Conservation (phyloP, 176 grass and related monocot genomes). For the Canna indica region DNA sequence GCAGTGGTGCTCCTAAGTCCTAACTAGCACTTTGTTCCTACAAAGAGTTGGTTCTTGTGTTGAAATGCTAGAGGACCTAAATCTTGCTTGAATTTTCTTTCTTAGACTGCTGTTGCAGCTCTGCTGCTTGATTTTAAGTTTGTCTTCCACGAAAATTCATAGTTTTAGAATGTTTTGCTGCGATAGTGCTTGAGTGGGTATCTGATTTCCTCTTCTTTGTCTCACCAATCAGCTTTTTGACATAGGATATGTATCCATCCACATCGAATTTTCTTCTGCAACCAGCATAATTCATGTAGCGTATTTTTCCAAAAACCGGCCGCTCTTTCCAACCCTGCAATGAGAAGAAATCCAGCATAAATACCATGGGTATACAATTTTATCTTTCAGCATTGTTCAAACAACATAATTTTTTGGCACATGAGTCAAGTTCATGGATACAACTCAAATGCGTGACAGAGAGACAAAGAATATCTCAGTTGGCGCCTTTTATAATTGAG, state of each 20-base stretch:
- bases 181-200: conserved; percentile 7
- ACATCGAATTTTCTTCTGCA: conserved; percentile 95
- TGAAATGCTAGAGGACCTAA: background rate
- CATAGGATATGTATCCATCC: conserved; percentile 68
- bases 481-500: background rate
- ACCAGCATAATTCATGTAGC: conserved; percentile 91
- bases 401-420: background rate
- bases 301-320: conserved; percentile 84
- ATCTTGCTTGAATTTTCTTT: background rate
- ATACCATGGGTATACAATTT: background rate
- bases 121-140: background rate
- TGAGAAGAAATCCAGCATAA: conserved; percentile 1
- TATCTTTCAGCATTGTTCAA: too few species aligned
- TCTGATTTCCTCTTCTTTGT: conserved; percentile 61
- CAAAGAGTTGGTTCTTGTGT: background rate
- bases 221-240: conserved; percentile 42
- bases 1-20: too few species aligned
- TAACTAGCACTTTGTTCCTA: background rate
- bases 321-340: conserved; percentile 94
- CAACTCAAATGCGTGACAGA: background rate
- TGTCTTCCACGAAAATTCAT: background rate
- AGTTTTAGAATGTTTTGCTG: background rate
- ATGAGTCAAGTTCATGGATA: background rate
- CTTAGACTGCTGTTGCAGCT: too few species aligned
- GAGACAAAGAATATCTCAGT: background rate